Base-by-base conservation (phyloP, 768 basidiomycete genomes). In the Termitomyces heimii region DNA sequence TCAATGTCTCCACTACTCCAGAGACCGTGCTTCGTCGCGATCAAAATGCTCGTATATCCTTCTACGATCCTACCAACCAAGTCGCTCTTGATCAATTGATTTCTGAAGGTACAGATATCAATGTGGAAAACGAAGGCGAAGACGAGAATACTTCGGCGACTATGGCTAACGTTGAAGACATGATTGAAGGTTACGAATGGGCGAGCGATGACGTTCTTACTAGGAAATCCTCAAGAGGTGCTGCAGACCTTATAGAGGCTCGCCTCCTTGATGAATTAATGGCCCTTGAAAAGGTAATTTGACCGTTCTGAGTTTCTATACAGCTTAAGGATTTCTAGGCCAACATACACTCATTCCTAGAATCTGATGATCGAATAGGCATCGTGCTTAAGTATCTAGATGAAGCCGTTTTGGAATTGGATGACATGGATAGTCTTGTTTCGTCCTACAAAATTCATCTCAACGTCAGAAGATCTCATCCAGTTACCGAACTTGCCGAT, bases 121-220 rank as follows among this genome's bases (percentile, higher is more conserved):
- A 72, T 54, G 58, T 80, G 26, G 84, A 83, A 29, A 75, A 73
- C 9, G 81, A 81, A 16, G 82, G 77, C 13, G 86, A 86, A 55
- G 88, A 88, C 53, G 90, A 92, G 63, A 84, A 81, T 55, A 80
- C 83, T 12, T 87, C 92, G 61, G 90, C 87, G 9, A 92, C 92
- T 4, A 79, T 99, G 73, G 76, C 88, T 5, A 97, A 85, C 70
- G 94, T 99, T 2, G 97, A 99, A 68, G 97, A 99, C 69, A 95
- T 99, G 93, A 78, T 99, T 26, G 97, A 99, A 65, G 95, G 97
- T 0, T 97, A 97, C 65, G 97, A 98, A 70, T 98, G 94, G 94
- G 87, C 92, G 4, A 88, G 85, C 59, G 89, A 88, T 55, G 86
- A 87, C 67, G 76, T 87, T n/a, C 75, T 88, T 44, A 82, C 80